Evolutionary conservation across 78 protist genomes (phyloP), one percentile per base, ranked within the genome.

Genomic region (Speleostelium caveatum): DNA sequence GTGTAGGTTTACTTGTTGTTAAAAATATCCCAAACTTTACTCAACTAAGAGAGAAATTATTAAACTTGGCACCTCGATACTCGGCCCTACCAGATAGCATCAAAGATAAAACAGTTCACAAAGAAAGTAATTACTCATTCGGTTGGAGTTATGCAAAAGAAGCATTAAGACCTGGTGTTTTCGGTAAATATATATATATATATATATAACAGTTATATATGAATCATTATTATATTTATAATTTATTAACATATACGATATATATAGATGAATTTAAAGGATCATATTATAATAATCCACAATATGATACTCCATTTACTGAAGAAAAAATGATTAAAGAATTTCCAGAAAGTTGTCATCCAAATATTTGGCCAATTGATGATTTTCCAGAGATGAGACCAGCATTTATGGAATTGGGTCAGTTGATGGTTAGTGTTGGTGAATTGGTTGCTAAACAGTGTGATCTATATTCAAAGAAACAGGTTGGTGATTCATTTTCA

Each of bases 61-160:
- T 87, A 12, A 67, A 76, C 7, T n/a, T 87, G 7, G 86, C 86
- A 51, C 86, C 88, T 75, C 63, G 71, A 65, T 90, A 79, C 19
- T 71, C 94, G 19, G 26, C 78, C 4, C 69, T 90, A 12, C 89
- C 94, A 41, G 94, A 90, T 24, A 72, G 51, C 2, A 65, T 80
- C 69, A 90, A 90, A 69, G 85, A 90, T 10, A 78, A 78, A 39
- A 71, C 75, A 28, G 89, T 90, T 26, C 94, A 90, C 14, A 76
- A 74, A 36, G 22, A 55, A 30, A 59, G 75, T 26, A 69, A 71
- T 22, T 90, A 58, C 55, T 76, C 91, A 28, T 78, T 90, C 56
- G 94, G 94, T 45, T 90, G 94, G 94, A 53, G 73, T 26, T 89
- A 90, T 65, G 94, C 90, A 28, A 78, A 80, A 38, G 94, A 90